Evolutionary conservation across 2,329 filamentous ascomycete species (phyloP).

Genomic region (Alternaria longipes): DNA sequence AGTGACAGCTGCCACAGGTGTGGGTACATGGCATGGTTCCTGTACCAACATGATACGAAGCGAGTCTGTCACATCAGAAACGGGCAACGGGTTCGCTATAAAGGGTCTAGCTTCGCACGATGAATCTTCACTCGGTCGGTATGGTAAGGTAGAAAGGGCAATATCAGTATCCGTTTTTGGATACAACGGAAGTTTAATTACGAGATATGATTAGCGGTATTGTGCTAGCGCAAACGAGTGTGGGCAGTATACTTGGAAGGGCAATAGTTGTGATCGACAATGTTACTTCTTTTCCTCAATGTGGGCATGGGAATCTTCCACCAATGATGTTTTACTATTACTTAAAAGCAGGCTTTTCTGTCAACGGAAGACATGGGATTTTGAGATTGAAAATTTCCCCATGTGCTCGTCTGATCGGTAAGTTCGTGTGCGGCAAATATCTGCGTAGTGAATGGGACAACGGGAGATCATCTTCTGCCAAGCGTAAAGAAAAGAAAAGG

Average conservation of each 20-base stretch:
- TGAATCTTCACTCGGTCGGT: background rate
- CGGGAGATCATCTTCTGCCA: background rate
- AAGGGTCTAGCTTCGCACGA: background rate
- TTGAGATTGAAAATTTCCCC: background rate
- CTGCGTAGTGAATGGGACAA: background rate
- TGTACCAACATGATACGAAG: constrained; percentile 3
- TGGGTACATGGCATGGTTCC: constrained; percentile 1
- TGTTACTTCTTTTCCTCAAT: constrained; percentile 4
- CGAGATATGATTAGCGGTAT: background rate
- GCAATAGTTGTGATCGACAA: background rate
- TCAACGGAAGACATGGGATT: background rate
- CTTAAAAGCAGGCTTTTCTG: background rate
- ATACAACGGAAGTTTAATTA: background rate
- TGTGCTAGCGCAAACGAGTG: background rate
- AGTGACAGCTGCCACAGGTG: constrained; percentile 7
- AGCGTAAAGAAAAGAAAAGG: background rate
- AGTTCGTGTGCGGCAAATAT: background rate
- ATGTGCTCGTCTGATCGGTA: background rate
- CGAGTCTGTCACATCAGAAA: constrained; percentile 6
- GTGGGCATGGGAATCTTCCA: background rate
- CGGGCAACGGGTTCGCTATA: background rate
- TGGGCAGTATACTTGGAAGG: background rate
- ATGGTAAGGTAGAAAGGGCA: background rate
- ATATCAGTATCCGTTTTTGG: background rate
- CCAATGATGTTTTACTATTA: background rate